These are phyloP conservation scores for Candida chauliodis DNA, from an alignment of 805 yeast genomes.

Conservation along the genomic window DNA sequence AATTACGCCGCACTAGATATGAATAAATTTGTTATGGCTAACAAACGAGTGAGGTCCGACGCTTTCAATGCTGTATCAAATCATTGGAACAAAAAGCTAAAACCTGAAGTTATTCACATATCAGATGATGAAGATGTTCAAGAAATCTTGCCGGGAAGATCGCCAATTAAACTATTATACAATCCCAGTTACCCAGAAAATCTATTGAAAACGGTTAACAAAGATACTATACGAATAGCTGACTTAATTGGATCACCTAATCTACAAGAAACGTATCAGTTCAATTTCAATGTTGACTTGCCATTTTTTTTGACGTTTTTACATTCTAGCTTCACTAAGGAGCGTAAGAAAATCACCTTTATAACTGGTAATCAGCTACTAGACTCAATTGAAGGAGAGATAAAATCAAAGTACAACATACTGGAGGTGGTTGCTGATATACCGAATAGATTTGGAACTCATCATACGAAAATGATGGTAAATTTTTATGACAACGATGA, in stretches of 20 bases:
- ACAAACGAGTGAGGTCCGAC: slow-evolving; percentile 11
- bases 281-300: slow-evolving; percentile 47
- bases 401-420: slow-evolving; percentile 20
- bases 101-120: slow-evolving; percentile 8
- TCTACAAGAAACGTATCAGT: slow-evolving; percentile 38
- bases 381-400: slow-evolving; percentile 10
- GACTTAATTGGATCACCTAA: slow-evolving; percentile 30
- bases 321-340: slow-evolving; percentile 19
- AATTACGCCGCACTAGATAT: not conserved
- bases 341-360: slow-evolving; percentile 23
- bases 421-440: slow-evolving; percentile 29
- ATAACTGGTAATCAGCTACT: slow-evolving; percentile 25
- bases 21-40: not conserved
- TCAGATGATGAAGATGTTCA: slow-evolving; percentile 13
- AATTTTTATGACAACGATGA: slow-evolving; percentile 47
- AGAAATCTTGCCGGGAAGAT: slow-evolving; percentile 8
- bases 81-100: slow-evolving; percentile 20
- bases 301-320: slow-evolving; percentile 33
- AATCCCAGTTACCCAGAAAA: slow-evolving; percentile 22
- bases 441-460: slow-evolving; percentile 40
- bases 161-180: slow-evolving; percentile 23
- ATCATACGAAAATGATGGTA: slow-evolving; percentile 68
- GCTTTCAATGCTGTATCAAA: slow-evolving; percentile 22
- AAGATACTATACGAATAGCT: slow-evolving; percentile 24
- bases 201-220: slow-evolving; percentile 15